phyloP scores from a whole-genome alignment of 2,329 filamentous ascomycete species.

The Claviceps monticola region DNA sequence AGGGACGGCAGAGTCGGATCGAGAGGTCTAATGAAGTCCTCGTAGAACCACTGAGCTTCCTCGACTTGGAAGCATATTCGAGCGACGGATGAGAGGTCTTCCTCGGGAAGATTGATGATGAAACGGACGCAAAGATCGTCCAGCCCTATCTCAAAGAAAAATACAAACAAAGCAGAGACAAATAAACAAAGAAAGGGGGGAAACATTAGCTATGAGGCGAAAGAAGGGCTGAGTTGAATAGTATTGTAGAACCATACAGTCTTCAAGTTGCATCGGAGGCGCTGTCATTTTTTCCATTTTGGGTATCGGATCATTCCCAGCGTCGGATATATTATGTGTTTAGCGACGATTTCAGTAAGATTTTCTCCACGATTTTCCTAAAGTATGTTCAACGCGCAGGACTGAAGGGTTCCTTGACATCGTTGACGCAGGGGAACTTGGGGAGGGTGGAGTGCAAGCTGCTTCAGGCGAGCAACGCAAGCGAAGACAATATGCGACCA shows the following conservation, averaged over 20 bases:
- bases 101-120: conserved; percentile 87
- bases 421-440: conserved; percentile 6
- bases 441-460: background rate
- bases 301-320: conserved; percentile 8
- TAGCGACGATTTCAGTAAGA: conserved; percentile 1
- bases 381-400: conserved; percentile 16
- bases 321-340: background rate
- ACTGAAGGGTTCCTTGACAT: conserved; percentile 21
- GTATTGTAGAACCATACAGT: conserved; percentile 46
- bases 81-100: conserved; percentile 79
- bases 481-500: background rate
- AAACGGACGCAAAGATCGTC: conserved; percentile 97
- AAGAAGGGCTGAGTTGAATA: background rate
- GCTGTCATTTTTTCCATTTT: conserved; percentile 49
- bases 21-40: conserved; percentile 91
- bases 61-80: conserved; percentile 98
- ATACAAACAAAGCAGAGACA: background rate
- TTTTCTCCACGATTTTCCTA: conserved; percentile 18
- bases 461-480: background rate
- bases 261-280: conserved; percentile 74
- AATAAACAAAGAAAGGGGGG: background rate
- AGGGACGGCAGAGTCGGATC: conserved; percentile 77
- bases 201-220: conserved; percentile 11
- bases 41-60: conserved; percentile 99
- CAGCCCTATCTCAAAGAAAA: conserved; percentile 47